Percentiles rank a stretch among this genome's conserved stretches.
Evolutionary conservation across 768 basidiomycete species (phyloP).

Genomic region (Lactifluus hygrophoroides): DNA sequence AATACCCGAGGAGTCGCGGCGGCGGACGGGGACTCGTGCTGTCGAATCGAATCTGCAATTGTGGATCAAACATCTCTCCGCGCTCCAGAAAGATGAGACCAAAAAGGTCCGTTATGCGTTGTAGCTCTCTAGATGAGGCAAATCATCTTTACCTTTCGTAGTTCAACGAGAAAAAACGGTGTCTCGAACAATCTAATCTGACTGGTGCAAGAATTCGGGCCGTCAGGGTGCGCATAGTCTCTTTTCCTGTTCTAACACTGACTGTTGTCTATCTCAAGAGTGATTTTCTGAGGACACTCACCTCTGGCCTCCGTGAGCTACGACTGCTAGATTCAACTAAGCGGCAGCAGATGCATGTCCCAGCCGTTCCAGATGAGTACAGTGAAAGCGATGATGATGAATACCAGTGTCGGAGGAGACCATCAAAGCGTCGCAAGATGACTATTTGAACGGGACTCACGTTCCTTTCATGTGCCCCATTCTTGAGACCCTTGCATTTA

Average conservation of each 20-base stretch:
- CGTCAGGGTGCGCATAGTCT: conserved; percentile 41
- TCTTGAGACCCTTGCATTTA: background rate
- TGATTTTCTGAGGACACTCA: conserved; percentile 60
- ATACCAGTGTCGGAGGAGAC: conserved; percentile 33
- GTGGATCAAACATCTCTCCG: conserved; percentile 61
- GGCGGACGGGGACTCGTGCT: conserved; percentile 30
- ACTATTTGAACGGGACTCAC: background rate
- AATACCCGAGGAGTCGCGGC: conserved; percentile 23
- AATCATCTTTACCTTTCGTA: conserved; percentile 22
- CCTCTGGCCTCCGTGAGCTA: conserved; percentile 46
- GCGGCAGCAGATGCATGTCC: conserved; percentile 36
- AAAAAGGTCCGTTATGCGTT: conserved; percentile 43
- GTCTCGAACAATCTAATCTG: conserved; percentile 36
- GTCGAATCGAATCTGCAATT: conserved; percentile 43
- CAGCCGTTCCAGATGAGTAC: conserved; percentile 33
- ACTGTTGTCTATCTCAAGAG: conserved; percentile 33
- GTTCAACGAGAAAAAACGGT: conserved; percentile 59
- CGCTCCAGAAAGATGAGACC: conserved; percentile 56
- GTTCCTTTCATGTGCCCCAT: background rate
- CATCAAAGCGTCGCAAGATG: conserved; percentile 23
- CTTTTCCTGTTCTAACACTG: background rate
- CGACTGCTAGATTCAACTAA: conserved; percentile 52
- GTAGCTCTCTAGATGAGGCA: background rate
- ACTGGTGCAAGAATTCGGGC: conserved; percentile 43
- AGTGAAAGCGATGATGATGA: conserved; percentile 48